These are phyloP conservation scores for Luzula sylvatica DNA, from an alignment of 176 grass and related monocot genomes.

Conservation along the genomic window DNA sequence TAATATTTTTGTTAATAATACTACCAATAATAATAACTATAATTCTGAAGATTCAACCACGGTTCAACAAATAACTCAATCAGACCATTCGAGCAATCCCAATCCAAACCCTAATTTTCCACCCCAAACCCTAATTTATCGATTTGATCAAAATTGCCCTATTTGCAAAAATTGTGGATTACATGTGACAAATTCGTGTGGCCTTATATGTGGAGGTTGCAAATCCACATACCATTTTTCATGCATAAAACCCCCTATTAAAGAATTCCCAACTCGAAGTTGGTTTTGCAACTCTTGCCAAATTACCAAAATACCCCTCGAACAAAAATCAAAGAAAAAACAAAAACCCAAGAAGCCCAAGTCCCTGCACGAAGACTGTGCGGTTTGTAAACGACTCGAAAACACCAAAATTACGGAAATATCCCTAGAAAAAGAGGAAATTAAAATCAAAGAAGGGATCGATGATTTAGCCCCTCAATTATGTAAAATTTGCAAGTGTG, in stretches of 20 bases:
- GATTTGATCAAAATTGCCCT: no score
- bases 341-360: constrained; percentile 18
- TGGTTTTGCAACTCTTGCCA: constrained; percentile 69
- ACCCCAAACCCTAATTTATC: constrained; percentile 29
- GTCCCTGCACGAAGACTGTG: constrained; percentile 46
- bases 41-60: constrained; percentile 46
- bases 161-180: constrained; percentile 58
- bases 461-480: constrained; percentile 33
- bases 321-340: constrained; percentile 17
- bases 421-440: constrained; percentile 23
- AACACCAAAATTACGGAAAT: constrained; percentile 19
- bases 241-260: constrained; percentile 47
- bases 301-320: constrained; percentile 15
- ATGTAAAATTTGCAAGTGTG: constrained; percentile 72
- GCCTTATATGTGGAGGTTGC: constrained; percentile 76
- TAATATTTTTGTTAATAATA: constrained; percentile 1
- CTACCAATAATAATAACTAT: constrained; percentile 24
- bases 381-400: constrained; percentile 48
- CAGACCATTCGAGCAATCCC: no score
- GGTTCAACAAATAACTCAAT: constrained; percentile 26
- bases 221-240: constrained; percentile 65
- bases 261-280: constrained; percentile 32
- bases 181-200: constrained; percentile 32
- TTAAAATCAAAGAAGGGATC: constrained; percentile 34
- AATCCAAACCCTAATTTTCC: constrained; percentile 29